Base-by-base conservation (phyloP, 257 asterid species). In the Asclepias syriaca region DNA sequence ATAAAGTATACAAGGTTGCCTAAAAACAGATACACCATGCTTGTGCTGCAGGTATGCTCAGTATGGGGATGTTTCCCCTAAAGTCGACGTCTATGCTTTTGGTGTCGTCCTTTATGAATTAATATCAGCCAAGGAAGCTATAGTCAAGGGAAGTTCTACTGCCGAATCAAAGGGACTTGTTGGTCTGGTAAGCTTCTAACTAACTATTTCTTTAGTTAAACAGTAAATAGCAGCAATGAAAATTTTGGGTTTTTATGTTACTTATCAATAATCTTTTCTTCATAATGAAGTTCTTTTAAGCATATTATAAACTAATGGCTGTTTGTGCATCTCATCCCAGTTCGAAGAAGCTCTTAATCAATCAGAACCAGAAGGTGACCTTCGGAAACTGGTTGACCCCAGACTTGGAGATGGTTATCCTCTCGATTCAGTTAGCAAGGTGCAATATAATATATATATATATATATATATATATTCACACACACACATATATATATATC, bases 81-180 rank as follows among this genome's bases (percentile, higher is more conserved):
- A 93, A 89, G 90, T 93, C 32, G 98, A 93, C 58, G 98, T 93
- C 60, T 93, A 86, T 80, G 98, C 98, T 45, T 91, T 93, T 75
- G 98, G 98, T 27, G 98, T 93, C 57, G 98, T 93, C 68, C 86
- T 89, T 68, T 93, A 85, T 53, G 98, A 93, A 84, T 77, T 94
- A 76, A 89, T 94, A 59, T 94, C 98, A 45, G 96, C 96, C 77
- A 90, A 90, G 85, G 95, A 89, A 58, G 98, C 97, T 74, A 94
- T 89, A 61, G 96, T 91, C 34, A 91, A 87, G 84, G 76, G 76
- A 50, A 77, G 74, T 63, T 80, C 88, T 75, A 65, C 72, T 77
- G 81, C 90, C 27, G 98, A 94, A 77, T 89, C 96, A 22, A 89
- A 76, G 81, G 97, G 97, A 70, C 96, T 94, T 56, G 97, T 94